A percentile compares a stretch with the other conserved stretches of the same genome.
Evolutionary conservation across 2,329 filamentous ascomycete species (phyloP).

Genomic region (Trichoderma oligosporum): DNA sequence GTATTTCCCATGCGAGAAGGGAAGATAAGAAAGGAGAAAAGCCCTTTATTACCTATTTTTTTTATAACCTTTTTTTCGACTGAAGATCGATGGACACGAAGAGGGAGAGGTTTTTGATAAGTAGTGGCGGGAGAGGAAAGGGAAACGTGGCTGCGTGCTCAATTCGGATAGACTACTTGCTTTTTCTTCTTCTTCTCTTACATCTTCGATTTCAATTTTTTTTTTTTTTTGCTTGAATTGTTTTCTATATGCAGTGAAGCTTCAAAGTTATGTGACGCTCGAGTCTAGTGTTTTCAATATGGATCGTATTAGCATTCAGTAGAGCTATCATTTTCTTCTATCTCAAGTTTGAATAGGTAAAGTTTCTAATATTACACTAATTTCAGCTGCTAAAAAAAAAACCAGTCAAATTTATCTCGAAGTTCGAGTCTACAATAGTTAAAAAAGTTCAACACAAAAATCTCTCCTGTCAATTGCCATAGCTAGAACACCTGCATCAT

Average conservation of each 20-base stretch:
- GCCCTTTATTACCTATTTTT: too few relatives aligned
- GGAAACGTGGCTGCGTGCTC: neutral
- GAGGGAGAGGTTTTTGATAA: neutral
- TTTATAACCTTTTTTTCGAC: neutral
- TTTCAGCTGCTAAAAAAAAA: neutral
- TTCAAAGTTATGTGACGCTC: neutral
- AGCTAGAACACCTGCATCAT: neutral
- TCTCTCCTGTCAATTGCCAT: neutral
- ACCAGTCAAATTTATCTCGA: neutral
- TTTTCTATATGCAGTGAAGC: neutral
- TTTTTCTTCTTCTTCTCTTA: conserved; percentile 17
- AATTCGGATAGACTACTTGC: conserved; percentile 26
- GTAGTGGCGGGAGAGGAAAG: neutral
- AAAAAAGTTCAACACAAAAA: neutral
- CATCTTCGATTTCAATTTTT: conserved; percentile 14
- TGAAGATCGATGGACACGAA: neutral
- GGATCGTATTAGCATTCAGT: neutral
- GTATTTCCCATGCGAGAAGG: neutral
- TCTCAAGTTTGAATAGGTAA: neutral
- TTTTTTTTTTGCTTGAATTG: conserved; percentile 19
- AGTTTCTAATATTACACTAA: neutral
- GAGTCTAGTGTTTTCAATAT: neutral
- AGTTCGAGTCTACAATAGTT: neutral
- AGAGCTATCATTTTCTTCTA: neutral
- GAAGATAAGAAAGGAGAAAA: neutral